Conservation (phyloP, 139 green algal species). For the Coccomyxa sp. region DNA sequence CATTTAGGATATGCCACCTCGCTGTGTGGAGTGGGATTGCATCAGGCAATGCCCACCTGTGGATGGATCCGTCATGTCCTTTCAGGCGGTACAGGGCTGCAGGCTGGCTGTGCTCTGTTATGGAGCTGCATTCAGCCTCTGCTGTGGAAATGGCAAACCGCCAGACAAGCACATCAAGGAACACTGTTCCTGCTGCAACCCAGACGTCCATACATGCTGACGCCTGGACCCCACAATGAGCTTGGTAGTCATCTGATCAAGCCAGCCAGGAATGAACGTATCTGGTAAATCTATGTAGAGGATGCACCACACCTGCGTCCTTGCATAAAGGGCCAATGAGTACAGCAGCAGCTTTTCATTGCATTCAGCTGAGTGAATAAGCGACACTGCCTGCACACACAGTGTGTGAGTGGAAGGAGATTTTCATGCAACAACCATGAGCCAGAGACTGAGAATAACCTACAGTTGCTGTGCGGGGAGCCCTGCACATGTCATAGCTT, state of each 20-base stretch:
- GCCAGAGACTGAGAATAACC: neutral
- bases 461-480: neutral
- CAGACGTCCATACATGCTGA: constrained; percentile 2
- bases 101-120: neutral
- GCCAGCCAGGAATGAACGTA: neutral
- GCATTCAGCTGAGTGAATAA: constrained; percentile 4
- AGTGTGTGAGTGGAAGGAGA: neutral
- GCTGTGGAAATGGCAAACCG: neutral
- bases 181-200: constrained; percentile 41
- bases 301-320: neutral
- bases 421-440: neutral
- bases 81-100: constrained; percentile 23
- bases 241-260: neutral
- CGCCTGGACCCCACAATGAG: too few relatives aligned
- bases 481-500: too few relatives aligned
- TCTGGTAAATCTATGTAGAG: neutral
- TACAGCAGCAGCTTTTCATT: constrained; percentile 37
- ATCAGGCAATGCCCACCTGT: constrained; percentile 19
- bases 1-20: neutral
- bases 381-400: neutral
- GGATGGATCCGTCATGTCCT: constrained; percentile 50
- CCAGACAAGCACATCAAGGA: constrained; percentile 44
- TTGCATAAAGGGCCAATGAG: constrained; percentile 32
- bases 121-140: neutral
- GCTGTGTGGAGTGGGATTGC: neutral